Base-by-base conservation (phyloP, 805 yeast genomes). In the Hanseniaspora thailandica region DNA sequence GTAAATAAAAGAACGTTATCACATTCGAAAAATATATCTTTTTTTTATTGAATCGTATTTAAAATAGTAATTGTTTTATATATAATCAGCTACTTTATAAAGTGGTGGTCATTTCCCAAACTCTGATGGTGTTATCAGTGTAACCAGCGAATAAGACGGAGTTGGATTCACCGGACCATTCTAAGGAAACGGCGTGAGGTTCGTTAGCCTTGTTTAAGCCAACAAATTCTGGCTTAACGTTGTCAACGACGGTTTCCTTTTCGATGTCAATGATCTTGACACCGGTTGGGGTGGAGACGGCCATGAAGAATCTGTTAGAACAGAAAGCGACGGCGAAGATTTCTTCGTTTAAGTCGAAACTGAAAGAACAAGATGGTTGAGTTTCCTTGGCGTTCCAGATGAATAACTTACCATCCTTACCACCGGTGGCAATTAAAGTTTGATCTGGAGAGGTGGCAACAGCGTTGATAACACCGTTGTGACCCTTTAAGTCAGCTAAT, bases 281-380 rank as follows among this genome's bases (percentile, higher is more conserved):
- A 70, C 96, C 93, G 64, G 96, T 77, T 63, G 96, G 77, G 67
- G 99, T 93, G 71, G 98, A 97, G 77, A 97, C 98, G 73, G 95
- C 90, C 75, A 93, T 85, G 98, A 98, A 93, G 94, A 86, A 93
- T 84, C 98, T 89, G 95, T 86, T 86, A 78, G 99, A 98, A 74
- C 97, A 90, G 95, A 93, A 93, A 67, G 97, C 95, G 72, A 93
- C 81, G 72, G 97, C 94, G 76, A 86, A 86, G 66, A 93, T 88
- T 81, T 90, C 97, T 71, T 90, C 93, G 74, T 93, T 87, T 67
- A 96, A 90, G 68, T 80, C 77, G 74, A 93, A 81, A 69, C 96
- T 82, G 95, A 88, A 90, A 49, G 53, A 49, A 43, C 50, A 47
- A 70, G 89, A 79, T 69, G 89, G 82, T 69, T 76, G 73, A 78